phyloP scores from a whole-genome alignment of 192 early-diverging fungal species.

The Backusella liffmaniae region DNA sequence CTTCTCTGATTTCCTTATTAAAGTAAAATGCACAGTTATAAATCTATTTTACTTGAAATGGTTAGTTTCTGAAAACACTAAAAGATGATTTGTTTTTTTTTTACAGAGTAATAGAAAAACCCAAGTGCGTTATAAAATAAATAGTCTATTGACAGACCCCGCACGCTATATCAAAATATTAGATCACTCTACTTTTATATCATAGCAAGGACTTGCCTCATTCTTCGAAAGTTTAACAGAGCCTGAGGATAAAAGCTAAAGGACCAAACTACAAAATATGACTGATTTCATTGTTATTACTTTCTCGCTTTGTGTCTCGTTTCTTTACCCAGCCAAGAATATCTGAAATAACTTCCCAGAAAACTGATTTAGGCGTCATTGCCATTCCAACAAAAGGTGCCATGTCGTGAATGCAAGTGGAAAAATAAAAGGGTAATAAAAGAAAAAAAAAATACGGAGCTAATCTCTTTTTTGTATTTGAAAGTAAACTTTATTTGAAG shows the following conservation, averaged over 20 bases:
- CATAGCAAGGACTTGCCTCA: constrained; percentile 39
- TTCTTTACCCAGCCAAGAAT: constrained; percentile 20
- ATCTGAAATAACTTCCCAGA: constrained; percentile 8
- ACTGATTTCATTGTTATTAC: constrained; percentile 18
- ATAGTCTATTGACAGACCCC: constrained; percentile 88
- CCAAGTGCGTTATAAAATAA: constrained; percentile 77
- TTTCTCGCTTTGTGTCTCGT: not conserved
- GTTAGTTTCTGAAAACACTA: no score
- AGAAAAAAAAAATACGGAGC: not conserved
- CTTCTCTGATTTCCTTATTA: constrained; percentile 53
- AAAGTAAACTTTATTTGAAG: not conserved
- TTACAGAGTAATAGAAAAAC: constrained; percentile 76
- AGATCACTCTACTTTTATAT: not conserved
- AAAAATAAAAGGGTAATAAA: not conserved
- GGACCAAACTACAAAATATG: constrained; percentile 81
- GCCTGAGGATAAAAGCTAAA: constrained; percentile 85
- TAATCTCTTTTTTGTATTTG: not conserved
- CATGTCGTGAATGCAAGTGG: not conserved
- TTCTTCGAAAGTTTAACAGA: constrained; percentile 67
- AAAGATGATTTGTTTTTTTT: no score
- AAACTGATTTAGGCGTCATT: not conserved
- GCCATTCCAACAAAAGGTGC: not conserved
- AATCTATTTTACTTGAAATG: constrained; percentile 32
- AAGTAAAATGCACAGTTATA: constrained; percentile 75
- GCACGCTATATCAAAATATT: constrained; percentile 43